Evolutionary conservation across 2,329 filamentous ascomycete genomes (phyloP), one percentile per base, ranked within the genome.

Genomic region (Talaromyces marneffei): DNA sequence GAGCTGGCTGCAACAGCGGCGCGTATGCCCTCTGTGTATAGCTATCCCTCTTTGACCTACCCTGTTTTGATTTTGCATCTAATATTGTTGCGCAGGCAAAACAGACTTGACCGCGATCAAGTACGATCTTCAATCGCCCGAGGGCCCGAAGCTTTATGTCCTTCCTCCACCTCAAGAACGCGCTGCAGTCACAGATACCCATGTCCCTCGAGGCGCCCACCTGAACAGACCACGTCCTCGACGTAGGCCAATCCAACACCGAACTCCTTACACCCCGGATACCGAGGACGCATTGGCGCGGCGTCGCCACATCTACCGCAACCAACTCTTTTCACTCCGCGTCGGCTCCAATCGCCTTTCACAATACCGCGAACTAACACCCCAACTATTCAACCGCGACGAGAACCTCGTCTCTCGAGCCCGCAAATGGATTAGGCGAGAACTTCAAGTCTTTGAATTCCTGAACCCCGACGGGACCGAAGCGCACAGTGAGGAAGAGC

Each of bases 311-410:
- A 80, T 97, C 65, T 97, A 97, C 72, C 81, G 83, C 20, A 75
- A 87, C 63, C 80, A 85, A 39, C 82, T 90, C 3, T 94, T 87
- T 74, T 93, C 90, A 2, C 82, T 91, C 1, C 90, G 96, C 67
- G 85, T 97, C 4, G 93, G 92, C 48, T 86, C 88, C 1, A 96
- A 94, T 70, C 83, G 85, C 0, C 75, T 87, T n/a, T 94, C 91
- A 0, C 82, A 84, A 27, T 94, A 93, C 74, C 83, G 82, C 54
- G 88, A 92, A 63, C 78, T 96, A 31, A 89, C 87, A 0, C 88
- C 91, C 0, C 74, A 81, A 3, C 73, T 84, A 8, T 88, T 97
- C 70, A 79, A 81, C 62, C 75, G 74, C 1, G 88, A 91, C 23
- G 74, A 84, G 0, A 83, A 87, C 23, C 82, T 96, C 0, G 82